Evolutionary conservation across 805 yeast species (phyloP), one percentile per base, ranked within the genome.

Genomic region (Teunomyces stri): DNA sequence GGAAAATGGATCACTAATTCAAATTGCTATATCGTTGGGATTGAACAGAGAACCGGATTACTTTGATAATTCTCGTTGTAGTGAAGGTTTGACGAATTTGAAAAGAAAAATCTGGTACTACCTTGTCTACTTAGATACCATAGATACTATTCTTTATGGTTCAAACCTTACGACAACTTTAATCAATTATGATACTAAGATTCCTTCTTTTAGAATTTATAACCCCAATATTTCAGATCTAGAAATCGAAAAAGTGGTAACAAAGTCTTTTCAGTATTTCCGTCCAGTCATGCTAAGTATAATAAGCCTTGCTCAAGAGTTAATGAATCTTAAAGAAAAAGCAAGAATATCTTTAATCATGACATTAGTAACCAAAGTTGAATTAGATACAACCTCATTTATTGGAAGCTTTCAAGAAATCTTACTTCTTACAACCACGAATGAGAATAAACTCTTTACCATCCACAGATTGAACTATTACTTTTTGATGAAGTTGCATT

Each of bases 61-160:
- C 4, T 60, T 65, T 37, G 40, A 51, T 0, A 59, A 56, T 22
- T 42, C 56, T 5, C 43, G 51, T 1, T 48, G 51, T 5, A 49
- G 50, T 15, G 52, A 42, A 10, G 49, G 45, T 10, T 42, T 49
- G 13, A 53, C 56, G 22, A 54, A 69, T 3, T 56, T 81, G 4
- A 72, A 79, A 74, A 70, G 88, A 55, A 82, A 79, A 52, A 69
- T 81, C 3, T 84, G 88, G 88, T 74, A 72, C 59, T 64, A 68
- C 21, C 59, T 83, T 33, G 65, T 79, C 3, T 55, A 72, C 1
- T 50, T 68, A 42, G 87, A 82, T 56, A 51, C 69, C 1, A 70
- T 75, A 13, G 59, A 63, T 45, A 59, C 65, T 0, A 66, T 69
- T 6, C 66, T 66, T 37, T 53, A 49, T 25, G 51, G 52, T 11